Evolutionary conservation across 345 rosid species (phyloP), one percentile per base, ranked within the genome.

Genomic region (Salix purpurea): DNA sequence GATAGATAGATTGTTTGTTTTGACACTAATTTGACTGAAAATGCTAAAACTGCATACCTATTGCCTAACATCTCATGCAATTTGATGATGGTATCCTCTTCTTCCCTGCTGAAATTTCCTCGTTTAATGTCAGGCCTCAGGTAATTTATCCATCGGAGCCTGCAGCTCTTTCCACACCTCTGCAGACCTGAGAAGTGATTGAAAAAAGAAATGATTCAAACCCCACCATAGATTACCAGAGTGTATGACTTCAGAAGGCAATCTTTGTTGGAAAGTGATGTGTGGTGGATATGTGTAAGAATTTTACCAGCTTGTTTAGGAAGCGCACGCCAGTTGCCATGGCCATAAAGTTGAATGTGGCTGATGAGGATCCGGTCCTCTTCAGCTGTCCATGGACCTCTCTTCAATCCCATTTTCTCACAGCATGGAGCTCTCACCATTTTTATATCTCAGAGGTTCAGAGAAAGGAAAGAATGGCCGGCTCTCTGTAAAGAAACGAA

Each of bases 361-460:
- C 74, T 84, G 56, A 85, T 77, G 68, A 91, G 83, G 67, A 89
- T 77, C 23, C 75, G 88, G 74, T 89, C 96, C 82, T 91, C 96
- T 72, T 89, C 88, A 50, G 87, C 79, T 50, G 91, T 88, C 96
- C 96, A 91, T 10, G 96, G 93, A 61, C 96, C 96, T 81, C 86
- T 89, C 90, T 86, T 91, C 84, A 91, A 69, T 65, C 92, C 95
- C 89, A 87, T 88, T 74, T 89, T 89, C 80, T 89, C 95, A 70
- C 95, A 91, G 76, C 96, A 91, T 50, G 96, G 96, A 83, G 96
- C 90, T 87, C 96, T 84, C 74, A 83, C 96, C 96, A 91, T 91
- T 66, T 64, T 67, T 56, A 62, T 76, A 48, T 66, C 68, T 75
- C 61, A 36, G 74, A 82, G 65, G 69, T 65, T 69, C 11, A 11